Evolutionary conservation across 2,329 filamentous ascomycete species (phyloP), one percentile per base, ranked within the genome.

Genomic region (Paraphaeosphaeria sporulosa): DNA sequence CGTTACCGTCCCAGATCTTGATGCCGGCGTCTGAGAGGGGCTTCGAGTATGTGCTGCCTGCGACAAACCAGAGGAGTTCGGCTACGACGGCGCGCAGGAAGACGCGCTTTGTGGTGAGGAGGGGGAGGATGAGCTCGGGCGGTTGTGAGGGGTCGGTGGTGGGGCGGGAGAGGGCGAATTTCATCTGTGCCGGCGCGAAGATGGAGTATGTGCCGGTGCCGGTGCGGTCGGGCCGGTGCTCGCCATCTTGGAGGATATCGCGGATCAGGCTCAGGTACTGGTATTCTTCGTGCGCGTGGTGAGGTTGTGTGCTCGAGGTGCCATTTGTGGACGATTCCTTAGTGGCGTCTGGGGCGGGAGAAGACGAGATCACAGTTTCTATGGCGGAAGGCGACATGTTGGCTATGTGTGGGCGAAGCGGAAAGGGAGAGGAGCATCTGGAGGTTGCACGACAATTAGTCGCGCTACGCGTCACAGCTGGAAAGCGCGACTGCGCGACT

Each of bases 1-100:
- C 95, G 76, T 99, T 99, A 71, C 94, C 94, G 76, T 99, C 95
- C 95, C 95, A 99, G 76, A 99, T 99, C 80, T 96, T 96, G 72
- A 99, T 89, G 32, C 93, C 93, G 1, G 89, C 88, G 13, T 89
- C 88, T 61, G 87, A 89, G 3, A 99, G 88, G 0, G 93, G 83
- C 4, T 87, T 80, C 1, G 92, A 94, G 0, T 92, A 93, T 2
- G 95, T 99, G 71, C 83, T 87, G 72, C 93, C 95, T 47, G 88
- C 86, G 68, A 99, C 85, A 80, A 99, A 99, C 95, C 95, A 99
- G 62, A 99, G 89, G 0, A 99, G 89, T 79, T 99, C 95, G 66
- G 89, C 91, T 64, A 98, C 84, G 52, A 99, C 91, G 70, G 94
- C 94, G 62, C 92, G 90, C 34, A 92, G 86, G 80, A 97, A 98